Evolutionary conservation across 2,329 filamentous ascomycete species (phyloP), one percentile per base, ranked within the genome.

Genomic region (Colletotrichum musicola): DNA sequence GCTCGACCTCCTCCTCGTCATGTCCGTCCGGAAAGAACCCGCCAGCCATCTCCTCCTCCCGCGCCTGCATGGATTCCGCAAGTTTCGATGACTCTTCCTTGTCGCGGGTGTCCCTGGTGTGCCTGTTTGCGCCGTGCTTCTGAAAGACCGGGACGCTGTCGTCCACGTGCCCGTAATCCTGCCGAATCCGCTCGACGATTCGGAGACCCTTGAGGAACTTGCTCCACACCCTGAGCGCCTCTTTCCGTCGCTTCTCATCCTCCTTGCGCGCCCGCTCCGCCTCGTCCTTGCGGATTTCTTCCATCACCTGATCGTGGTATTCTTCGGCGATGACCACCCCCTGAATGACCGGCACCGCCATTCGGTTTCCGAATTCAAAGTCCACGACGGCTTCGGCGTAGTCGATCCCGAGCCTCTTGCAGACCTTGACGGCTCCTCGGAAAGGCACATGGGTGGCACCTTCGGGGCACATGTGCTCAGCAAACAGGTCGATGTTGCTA

Each of bases 321-420:
- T 97, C 95, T 71, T 90, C 88, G 0, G 95, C 93, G 1, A 98
- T 88, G 0, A 99, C 94, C 0, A 98, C 94, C 0, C 95, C 96
- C 62, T 93, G 92, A 30, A 98, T 92, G 0, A 98, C 90, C 0
- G 96, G 96, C 1, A 98, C 94, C 5, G 96, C 96, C 86, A 96
- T 95, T 69, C 96, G 92, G 74, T 96, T 92, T 0, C 95, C 95
- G 77, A 98, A 99, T 76, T 99, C 96, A 77, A 99, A 99, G 1
- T 94, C 96, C 0, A 95, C 95, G 2, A 97, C 96, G 1, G 96
- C 96, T 79, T 98, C 96, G 0, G 96, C 96, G 74, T 91, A 97
- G 76, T 98, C 94, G 44, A 98, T 92, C 4, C 89, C 89, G 0
- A 99, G 84, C 70, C 92, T 90, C 77, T 93, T 94, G 78, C 95